A percentile compares a stretch with the other conserved stretches of the same genome.
These are phyloP conservation scores for Fraxinus sp. DNA, from an alignment of 305 asterid species.

Conservation along the genomic window DNA sequence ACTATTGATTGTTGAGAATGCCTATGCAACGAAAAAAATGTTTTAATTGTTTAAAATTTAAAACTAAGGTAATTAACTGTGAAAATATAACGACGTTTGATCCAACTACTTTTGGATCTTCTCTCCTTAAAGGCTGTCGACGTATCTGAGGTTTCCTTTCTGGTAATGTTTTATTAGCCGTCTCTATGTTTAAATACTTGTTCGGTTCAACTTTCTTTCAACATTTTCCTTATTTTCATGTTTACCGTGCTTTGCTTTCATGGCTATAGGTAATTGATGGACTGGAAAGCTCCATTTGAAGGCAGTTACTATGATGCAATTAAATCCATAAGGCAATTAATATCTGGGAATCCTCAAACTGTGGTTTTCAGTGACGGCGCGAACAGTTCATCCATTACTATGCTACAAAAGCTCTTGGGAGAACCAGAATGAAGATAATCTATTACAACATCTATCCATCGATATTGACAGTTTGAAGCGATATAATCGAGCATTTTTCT, in stretches of 20 bases:
- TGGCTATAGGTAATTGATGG: slow-evolving; percentile 67
- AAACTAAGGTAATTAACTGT: no score
- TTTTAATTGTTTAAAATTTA: no score
- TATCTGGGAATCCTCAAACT: slow-evolving; percentile 57
- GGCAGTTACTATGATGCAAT: slow-evolving; percentile 44
- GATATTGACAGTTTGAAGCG: slow-evolving; percentile 5
- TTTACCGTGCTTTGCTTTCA: slow-evolving; percentile 8
- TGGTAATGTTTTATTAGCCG: slow-evolving; percentile 47
- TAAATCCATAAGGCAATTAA: slow-evolving; percentile 47
- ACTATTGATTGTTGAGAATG: no score
- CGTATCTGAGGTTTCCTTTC: slow-evolving; percentile 14
- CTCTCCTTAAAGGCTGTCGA: no score
- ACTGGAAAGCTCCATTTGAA: slow-evolving; percentile 42
- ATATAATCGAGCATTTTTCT: not conserved
- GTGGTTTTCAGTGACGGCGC: slow-evolving; percentile 56
- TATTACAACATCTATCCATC: not conserved
- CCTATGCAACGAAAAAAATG: no score
- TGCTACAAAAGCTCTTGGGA: slow-evolving; percentile 25
- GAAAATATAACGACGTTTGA: no score
- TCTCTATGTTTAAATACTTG: not conserved
- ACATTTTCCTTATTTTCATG: not conserved
- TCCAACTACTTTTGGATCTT: no score
- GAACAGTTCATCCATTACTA: slow-evolving; percentile 29
- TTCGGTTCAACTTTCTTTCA: not conserved
- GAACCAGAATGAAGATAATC: slow-evolving; percentile 24